Evolutionary conservation across 2,329 filamentous ascomycete species (phyloP), one percentile per base, ranked within the genome.

Genomic region (Clarireedia paspali): DNA sequence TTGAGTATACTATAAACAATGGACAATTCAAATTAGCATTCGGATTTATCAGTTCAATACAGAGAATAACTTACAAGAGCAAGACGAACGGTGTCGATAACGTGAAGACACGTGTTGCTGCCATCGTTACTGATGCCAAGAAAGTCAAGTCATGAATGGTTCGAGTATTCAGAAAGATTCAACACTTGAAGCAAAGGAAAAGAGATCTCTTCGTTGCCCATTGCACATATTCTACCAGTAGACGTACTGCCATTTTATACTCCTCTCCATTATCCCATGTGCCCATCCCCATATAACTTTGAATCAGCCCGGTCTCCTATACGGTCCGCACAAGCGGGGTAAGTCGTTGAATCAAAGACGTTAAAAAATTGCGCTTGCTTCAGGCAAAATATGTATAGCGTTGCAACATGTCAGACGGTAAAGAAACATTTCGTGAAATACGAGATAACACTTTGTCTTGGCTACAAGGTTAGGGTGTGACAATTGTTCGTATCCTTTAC

Each of bases 311-410:
- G 12, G 30, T 10, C 10, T 9, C 6, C 30, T 34, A 34, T 10
- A 34, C 30, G 50, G 45, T 26, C 20, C 15, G 12, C 23, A 40
- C 15, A 49, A 47, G 51, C 51, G 51, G 34, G 51, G 51, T 53
- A 40, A 40, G 14, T 27, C 5, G 12, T 9, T 12, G 30, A 34
- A 4, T 10, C 30, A 12, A 9, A 34, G 10, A 34, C 30, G 30
- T 34, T 34, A 5, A 34, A 42, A 23, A 23, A 47, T 15, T 24
- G 6, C n/a, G 2, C 14, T 6, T 24, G 47, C 44, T 53, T 47
- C 51, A 40, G 51, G 51, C 51, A 48, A 17, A 47, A 42, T 42
- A 40, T 5, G 6, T 15, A 12, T 34, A 48, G 51, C 30, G 50
- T 53, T 53, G 26, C 42, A 53, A 27, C 17, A 14, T n/a, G 10